Conservation (phyloP, 2,329 filamentous ascomycete genomes). For the Gnomoniopsis smithogilvyi region DNA sequence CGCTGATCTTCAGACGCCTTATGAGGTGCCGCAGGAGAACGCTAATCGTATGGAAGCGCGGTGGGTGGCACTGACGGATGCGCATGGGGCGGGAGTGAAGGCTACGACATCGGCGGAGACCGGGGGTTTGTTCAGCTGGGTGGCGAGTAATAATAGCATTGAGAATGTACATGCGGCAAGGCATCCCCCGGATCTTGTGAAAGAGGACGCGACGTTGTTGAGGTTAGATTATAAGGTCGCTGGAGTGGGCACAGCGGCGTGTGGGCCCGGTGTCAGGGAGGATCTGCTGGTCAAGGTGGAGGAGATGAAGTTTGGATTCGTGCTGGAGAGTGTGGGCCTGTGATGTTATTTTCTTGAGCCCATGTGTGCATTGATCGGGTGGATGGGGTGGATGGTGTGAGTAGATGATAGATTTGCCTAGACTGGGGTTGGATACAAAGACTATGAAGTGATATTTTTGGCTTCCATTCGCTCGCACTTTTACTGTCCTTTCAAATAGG, state of each 20-base stretch:
- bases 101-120: slow-evolving; percentile 22
- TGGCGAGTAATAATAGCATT: slow-evolving; percentile 50
- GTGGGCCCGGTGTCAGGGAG: slow-evolving; percentile 44
- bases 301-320: slow-evolving; percentile 39
- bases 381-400: too few relatives aligned
- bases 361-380: too few relatives aligned
- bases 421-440: too few relatives aligned
- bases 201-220: slow-evolving; percentile 42
- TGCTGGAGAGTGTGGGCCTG: slow-evolving; percentile 30
- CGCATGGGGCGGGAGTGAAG: slow-evolving; percentile 27
- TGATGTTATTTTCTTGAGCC: too few relatives aligned
- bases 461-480: too few relatives aligned
- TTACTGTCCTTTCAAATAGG: too few relatives aligned
- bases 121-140: slow-evolving; percentile 47
- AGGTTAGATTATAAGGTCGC: slow-evolving; percentile 44
- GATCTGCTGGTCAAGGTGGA: slow-evolving; percentile 40
- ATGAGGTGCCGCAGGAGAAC: slow-evolving; percentile 67
- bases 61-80: slow-evolving; percentile 42
- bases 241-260: slow-evolving; percentile 47
- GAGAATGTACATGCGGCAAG: slow-evolving; percentile 52
- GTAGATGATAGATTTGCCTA: too few relatives aligned
- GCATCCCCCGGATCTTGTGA: slow-evolving; percentile 61
- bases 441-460: too few relatives aligned
- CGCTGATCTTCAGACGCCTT: slow-evolving; percentile 51
- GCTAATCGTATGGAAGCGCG: slow-evolving; percentile 60